Evolutionary conservation across 2,329 filamentous ascomycete genomes (phyloP).

Genomic region (Fusarium sublunatum): DNA sequence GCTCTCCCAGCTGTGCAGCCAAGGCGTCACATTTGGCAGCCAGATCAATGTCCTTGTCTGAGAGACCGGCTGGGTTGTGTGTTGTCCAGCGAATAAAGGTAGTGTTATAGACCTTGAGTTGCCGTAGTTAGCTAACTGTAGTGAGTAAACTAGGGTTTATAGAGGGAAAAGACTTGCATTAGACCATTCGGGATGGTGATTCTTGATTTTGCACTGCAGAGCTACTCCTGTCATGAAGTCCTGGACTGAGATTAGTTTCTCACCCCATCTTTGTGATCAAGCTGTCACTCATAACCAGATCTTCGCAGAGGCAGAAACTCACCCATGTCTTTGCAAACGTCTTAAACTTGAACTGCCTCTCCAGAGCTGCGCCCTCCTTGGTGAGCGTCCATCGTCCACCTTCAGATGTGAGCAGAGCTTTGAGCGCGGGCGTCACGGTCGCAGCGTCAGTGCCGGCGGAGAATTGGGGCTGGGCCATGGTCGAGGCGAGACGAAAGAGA

Average conservation of each 20-base stretch:
- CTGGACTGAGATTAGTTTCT: conserved; percentile 53
- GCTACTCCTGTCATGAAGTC: conserved; percentile 81
- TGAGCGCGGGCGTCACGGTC: conserved; percentile 50
- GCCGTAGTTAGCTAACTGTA: conserved; percentile 6
- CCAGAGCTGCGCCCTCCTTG: conserved; percentile 63
- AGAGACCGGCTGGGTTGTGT: conserved; percentile 74
- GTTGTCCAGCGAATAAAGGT: conserved; percentile 80
- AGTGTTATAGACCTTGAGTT: conserved; percentile 72
- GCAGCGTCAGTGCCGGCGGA: conserved; percentile 59
- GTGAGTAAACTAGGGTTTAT: neutral
- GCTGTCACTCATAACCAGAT: neutral
- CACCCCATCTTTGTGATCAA: neutral
- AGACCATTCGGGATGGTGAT: conserved; percentile 82
- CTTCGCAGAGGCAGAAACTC: conserved; percentile 40
- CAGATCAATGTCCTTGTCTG: conserved; percentile 70
- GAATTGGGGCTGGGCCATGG: conserved; percentile 54
- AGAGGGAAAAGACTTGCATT: conserved; percentile 61
- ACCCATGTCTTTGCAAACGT: conserved; percentile 75
- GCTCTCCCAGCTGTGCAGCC: conserved; percentile 67
- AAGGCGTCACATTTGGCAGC: conserved; percentile 71
- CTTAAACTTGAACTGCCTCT: conserved; percentile 72
- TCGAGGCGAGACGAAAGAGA: conserved; percentile 28
- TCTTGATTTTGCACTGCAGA: conserved; percentile 72
- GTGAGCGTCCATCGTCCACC: conserved; percentile 63
- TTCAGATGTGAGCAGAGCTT: conserved; percentile 56